Evolutionary conservation across 2,329 filamentous ascomycete genomes (phyloP), one percentile per base, ranked within the genome.

Genomic region (Aspergillus ustus): DNA sequence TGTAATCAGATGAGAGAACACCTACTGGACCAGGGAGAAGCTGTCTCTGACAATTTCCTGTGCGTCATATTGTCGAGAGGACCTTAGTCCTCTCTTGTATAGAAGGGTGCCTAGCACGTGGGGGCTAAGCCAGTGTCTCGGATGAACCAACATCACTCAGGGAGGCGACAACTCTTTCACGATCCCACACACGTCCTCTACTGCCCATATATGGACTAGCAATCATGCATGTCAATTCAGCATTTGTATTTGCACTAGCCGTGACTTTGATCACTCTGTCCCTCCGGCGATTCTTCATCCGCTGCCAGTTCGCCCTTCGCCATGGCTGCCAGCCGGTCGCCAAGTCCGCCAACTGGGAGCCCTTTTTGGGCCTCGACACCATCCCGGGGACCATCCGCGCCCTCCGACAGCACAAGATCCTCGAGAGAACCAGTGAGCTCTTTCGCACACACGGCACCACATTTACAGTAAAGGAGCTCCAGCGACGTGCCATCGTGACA

Each of bases 401-500:
- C 5, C 53, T 59, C 25, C 65, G 52, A 20, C 17, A 62, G 2
- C 59, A 66, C 19, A 51, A 44, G 5, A 22, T 66, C 19, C 66
- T 66, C 40, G 51, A 63, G 34, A 13, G 31, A 19, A 13, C 13
- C 22, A 44, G n/a, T 19, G 25, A 61, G 25, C 57, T 63, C 11
- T 67, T 67, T 31, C 45, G 49, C 7, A 7, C 9, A 3, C 64
- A 68, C 31, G 69, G 69, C 7, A 57, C 57, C n/a, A 73, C 69
- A 15, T 72, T 67, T 52, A 54, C 43, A 11, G 54, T 59, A 2
- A 63, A 60, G 34, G 52, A 55, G 52, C 43, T 55, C 8, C 40
- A 43, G 8, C 40, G 52, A 34, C 65, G 70, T 22, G 34, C 59
- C 9, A 58, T 51, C 58, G 71, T 81, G 52, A 87, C 84, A 0